phyloP scores from a whole-genome alignment of 495 filamentous ascomycete species.

The Bacidia rubella region DNA sequence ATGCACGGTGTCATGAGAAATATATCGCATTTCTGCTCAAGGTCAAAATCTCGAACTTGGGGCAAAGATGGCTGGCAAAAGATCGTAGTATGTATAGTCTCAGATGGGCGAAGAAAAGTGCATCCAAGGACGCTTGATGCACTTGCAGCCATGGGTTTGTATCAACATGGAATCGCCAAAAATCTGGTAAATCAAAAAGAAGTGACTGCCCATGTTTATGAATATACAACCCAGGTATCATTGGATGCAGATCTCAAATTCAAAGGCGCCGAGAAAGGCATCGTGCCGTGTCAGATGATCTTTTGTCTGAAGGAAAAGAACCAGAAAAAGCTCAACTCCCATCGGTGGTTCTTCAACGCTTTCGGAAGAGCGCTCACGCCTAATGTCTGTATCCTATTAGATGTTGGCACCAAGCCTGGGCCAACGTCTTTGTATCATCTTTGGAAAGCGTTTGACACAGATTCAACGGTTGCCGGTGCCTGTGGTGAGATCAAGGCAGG shows the following conservation, averaged over 20 bases:
- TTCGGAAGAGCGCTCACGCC: slow-evolving; percentile 87
- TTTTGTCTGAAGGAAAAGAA: slow-evolving; percentile 99
- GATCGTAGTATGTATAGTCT: slow-evolving; percentile 94
- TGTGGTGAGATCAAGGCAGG: slow-evolving; percentile 96
- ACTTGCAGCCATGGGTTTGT: slow-evolving; percentile 95
- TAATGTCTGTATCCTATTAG: slow-evolving; percentile 91
- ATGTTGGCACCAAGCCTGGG: slow-evolving; percentile 87
- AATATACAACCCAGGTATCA: slow-evolving; percentile 97
- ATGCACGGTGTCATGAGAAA: slow-evolving; percentile 99
- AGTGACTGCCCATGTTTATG: slow-evolving; percentile 83
- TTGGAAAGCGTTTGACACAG: slow-evolving; percentile 97
- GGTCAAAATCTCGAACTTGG: slow-evolving; percentile 87
- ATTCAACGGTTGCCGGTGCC: slow-evolving; percentile 91
- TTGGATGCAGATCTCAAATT: slow-evolving; percentile 92
- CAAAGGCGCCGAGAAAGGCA: slow-evolving; percentile 97
- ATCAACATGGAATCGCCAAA: slow-evolving; percentile 97
- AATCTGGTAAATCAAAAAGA: slow-evolving; percentile 89
- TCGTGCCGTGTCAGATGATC: slow-evolving; percentile 96
- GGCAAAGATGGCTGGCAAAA: slow-evolving; percentile 98
- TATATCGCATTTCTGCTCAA: slow-evolving; percentile 87
- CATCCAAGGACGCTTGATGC: slow-evolving; percentile 90
- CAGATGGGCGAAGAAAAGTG: slow-evolving; percentile 86
- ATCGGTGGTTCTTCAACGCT: slow-evolving; percentile 99
- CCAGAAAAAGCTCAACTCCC: slow-evolving; percentile 92
- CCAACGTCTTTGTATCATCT: slow-evolving; percentile 85